Evolutionary conservation across 768 basidiomycete species (phyloP), one percentile per base, ranked within the genome.

Genomic region (Rhodocollybia butyracea): DNA sequence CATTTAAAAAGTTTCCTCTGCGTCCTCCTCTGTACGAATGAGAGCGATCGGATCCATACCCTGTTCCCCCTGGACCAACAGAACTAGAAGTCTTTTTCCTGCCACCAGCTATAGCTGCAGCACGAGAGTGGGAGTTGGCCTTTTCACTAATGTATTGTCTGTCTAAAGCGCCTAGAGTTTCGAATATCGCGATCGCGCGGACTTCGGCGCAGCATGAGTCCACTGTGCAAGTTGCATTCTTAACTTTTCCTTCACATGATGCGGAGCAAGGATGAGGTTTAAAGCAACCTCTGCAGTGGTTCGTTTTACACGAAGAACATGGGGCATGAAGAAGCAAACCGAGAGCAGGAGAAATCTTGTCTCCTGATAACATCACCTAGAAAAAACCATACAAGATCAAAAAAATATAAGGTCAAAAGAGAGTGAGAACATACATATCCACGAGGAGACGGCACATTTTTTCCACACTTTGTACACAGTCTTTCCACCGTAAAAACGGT

Each of bases 61-160:
- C 80, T 13, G 79, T 81, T 1, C 80, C 80, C 3, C 80, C 78
- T 5, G 77, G 79, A n/a, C 80, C 80, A 2, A 81, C 78, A 30
- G 67, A 67, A 46, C 51, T 39, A 30, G 57, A 57, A 27, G 51
- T 53, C 17, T 61, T 64, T 8, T 66, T 63, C 46, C 67, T 64
- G 11, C 70, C 61, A 12, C 73, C 60, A 5, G 67, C 51, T 7
- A 50, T 69, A 17, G 67, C 64, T 30, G 61, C 62, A 4, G 75
- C 73, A 1, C 80, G 72, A 30, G 69, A 67, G 8, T 73, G 69
- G n/a, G 75, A 67, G 1, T 62, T 72, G 3, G 68, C 67, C 12
- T 68, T 68, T 63, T 81, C 79, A 19, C 66, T 64, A 2, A 80
- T 64, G 58, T 72, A 76, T 27, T 74, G 68, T n/a, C 71, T 66